Evolutionary conservation across 805 yeast species (phyloP).

Genomic region (Novakomyces olei): DNA sequence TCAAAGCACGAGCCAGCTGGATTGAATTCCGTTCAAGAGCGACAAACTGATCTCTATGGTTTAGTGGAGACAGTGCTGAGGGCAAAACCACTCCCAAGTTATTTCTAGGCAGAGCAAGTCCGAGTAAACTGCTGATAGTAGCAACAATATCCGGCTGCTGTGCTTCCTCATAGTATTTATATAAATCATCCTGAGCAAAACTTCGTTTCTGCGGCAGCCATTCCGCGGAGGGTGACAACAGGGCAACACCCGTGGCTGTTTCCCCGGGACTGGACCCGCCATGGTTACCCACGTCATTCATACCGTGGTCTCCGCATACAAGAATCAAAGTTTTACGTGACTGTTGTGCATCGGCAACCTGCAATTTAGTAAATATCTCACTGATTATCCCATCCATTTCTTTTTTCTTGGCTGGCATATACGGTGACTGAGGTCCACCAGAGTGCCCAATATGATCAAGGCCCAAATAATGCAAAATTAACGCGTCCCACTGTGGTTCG

Average conservation of each 20-base stretch:
- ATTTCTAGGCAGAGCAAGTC: conserved; percentile 76
- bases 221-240: conserved; percentile 31
- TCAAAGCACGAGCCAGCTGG: too few species aligned
- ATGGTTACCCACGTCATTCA: conserved; percentile 82
- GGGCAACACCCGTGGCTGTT: conserved; percentile 61
- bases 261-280: conserved; percentile 92
- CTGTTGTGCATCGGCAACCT: too few species aligned
- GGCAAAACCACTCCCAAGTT: conserved; percentile 36
- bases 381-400: conserved; percentile 65
- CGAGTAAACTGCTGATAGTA: conserved; percentile 54
- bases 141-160: conserved; percentile 77
- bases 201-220: not conserved
- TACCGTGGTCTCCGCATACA: conserved; percentile 84
- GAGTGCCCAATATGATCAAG: conserved; percentile 95
- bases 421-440: conserved; percentile 64
- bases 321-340: conserved; percentile 58
- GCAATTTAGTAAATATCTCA: conserved; percentile 15
- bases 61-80: too few species aligned
- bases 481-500: conserved; percentile 44
- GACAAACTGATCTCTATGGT: too few species aligned
- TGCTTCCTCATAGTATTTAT: conserved; percentile 24
- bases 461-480: conserved; percentile 78
- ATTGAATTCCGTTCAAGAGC: too few species aligned
- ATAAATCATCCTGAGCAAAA: conserved; percentile 21
- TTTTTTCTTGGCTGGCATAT: conserved; percentile 58